Evolutionary conservation across 2,329 filamentous ascomycete species (phyloP), one percentile per base, ranked within the genome.

Genomic region (Madurella mycetomatis): DNA sequence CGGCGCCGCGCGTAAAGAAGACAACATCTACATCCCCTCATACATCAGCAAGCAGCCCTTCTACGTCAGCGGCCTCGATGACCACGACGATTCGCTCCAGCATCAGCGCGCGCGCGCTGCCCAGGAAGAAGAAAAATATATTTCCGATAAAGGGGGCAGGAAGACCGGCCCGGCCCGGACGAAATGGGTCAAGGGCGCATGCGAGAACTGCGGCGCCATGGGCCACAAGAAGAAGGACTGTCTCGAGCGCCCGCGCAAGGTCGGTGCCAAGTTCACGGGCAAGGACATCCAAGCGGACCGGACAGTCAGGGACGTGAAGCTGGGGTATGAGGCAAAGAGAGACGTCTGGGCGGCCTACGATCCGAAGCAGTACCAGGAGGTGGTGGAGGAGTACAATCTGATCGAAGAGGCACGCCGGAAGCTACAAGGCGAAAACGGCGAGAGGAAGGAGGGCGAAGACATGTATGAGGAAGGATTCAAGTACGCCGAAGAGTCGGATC

Each of bases 261-360:
- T 87, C 53, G 92, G 94, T 59, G 94, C 94, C 11, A 91, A 87
- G 68, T 96, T 88, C 84, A 95, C 92, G 0, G 94, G 94, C 18
- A 87, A 84, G 66, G 87, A 97, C 67, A 99, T 99, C 51, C 87
- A 96, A 68, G 90, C 92, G 31, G 95, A 99, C 69, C 91, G 96
- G 67, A 75, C 87, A 9, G 76, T 96, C 12, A 87, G 96, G 67
- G 86, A 95, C 52, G 86, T 97, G 15, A 84, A 88, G 44, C 75
- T 97, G 46, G 90, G 92, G 3, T 99, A 92, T 90, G 95, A 99
- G 70, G 94, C 94, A 18, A 99, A 99, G 76, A 82, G 94, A 63
- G 94, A 99, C 74, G 84, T 92, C 42, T 99, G 94, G 92, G 96
- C 96, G 68, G 92, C 92, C n/a, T 99, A 95, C 71, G 92, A 97